phyloP scores from a whole-genome alignment of 345 rosid genomes.

The Populus tremula region DNA sequence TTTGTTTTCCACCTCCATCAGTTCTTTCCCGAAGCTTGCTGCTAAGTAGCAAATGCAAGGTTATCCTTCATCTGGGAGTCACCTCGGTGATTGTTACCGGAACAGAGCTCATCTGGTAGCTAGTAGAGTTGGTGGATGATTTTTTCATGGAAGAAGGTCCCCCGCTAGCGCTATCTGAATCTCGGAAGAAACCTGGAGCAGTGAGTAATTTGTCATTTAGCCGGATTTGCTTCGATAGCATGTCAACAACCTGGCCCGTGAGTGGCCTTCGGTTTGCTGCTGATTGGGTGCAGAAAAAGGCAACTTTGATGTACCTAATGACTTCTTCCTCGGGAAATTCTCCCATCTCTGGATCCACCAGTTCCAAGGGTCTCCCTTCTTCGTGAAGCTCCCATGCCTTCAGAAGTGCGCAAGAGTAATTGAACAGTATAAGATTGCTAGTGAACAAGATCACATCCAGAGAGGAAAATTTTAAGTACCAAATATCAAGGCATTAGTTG shows the following conservation, averaged over 20 bases:
- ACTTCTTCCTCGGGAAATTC: slow-evolving; percentile 51
- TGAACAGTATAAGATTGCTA: not conserved
- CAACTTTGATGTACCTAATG: slow-evolving; percentile 54
- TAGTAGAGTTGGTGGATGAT: slow-evolving; percentile 25
- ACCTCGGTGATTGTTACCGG: slow-evolving; percentile 56
- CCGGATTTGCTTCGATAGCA: slow-evolving; percentile 49
- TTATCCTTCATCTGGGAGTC: slow-evolving; percentile 46
- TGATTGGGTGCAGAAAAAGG: slow-evolving; percentile 68
- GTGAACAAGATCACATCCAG: not conserved
- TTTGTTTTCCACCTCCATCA: not conserved
- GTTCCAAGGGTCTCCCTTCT: slow-evolving; percentile 46
- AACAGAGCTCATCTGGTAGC: slow-evolving; percentile 44
- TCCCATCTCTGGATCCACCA: slow-evolving; percentile 53
- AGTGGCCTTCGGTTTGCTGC: slow-evolving; percentile 49
- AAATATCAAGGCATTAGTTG: too few relatives aligned
- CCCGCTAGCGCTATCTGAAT: slow-evolving; percentile 16
- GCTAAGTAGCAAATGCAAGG: not conserved
- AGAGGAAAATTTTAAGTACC: not conserved
- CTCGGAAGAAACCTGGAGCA: slow-evolving; percentile 59
- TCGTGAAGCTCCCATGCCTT: slow-evolving; percentile 64
- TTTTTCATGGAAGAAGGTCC: slow-evolving; percentile 29
- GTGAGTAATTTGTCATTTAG: slow-evolving; percentile 52
- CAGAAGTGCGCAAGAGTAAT: not conserved
- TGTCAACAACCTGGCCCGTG: slow-evolving; percentile 65
- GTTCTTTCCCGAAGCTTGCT: not conserved